phyloP scores from a whole-genome alignment of 106 monocot species.

The Acorus calamus region DNA sequence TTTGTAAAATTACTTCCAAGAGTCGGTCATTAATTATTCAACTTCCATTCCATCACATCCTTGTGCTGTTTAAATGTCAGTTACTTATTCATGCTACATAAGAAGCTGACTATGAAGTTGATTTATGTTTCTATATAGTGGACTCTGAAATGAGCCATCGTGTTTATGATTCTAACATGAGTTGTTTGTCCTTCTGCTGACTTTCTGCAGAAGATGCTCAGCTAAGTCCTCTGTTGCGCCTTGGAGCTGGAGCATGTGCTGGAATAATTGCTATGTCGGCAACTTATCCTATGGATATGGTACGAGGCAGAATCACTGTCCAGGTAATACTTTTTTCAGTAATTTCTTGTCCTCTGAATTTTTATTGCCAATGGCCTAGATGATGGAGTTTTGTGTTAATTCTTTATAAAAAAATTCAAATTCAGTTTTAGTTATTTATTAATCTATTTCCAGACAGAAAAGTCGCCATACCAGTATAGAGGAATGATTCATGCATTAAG shows the following conservation, averaged over 20 bases:
- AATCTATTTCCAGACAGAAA: slow-evolving; percentile 53
- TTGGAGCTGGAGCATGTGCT: slow-evolving; percentile 96
- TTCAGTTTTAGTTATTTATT: background rate
- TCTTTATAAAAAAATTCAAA: no score
- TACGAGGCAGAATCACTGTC: slow-evolving; percentile 89
- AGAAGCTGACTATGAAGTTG: no score
- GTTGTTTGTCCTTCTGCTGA: slow-evolving; percentile 1
- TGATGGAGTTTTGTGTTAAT: no score
- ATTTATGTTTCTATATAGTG: no score
- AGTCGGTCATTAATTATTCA: no score
- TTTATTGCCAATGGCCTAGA: no score
- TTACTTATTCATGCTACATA: no score
- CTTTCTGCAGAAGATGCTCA: slow-evolving; percentile 71
- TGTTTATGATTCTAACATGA: background rate
- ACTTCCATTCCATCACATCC: no score
- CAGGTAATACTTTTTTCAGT: slow-evolving; percentile 34
- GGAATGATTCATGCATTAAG: slow-evolving; percentile 84
- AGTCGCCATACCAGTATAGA: slow-evolving; percentile 77
- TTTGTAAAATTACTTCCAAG: no score
- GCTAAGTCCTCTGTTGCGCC: slow-evolving; percentile 70
- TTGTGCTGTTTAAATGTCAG: no score
- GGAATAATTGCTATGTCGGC: slow-evolving; percentile 98
- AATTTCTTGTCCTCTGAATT: no score
- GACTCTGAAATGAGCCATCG: no score
- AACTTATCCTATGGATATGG: slow-evolving; percentile 98